Conservation (phyloP, 257 asterid genomes). For the Fraxinus anomala region DNA sequence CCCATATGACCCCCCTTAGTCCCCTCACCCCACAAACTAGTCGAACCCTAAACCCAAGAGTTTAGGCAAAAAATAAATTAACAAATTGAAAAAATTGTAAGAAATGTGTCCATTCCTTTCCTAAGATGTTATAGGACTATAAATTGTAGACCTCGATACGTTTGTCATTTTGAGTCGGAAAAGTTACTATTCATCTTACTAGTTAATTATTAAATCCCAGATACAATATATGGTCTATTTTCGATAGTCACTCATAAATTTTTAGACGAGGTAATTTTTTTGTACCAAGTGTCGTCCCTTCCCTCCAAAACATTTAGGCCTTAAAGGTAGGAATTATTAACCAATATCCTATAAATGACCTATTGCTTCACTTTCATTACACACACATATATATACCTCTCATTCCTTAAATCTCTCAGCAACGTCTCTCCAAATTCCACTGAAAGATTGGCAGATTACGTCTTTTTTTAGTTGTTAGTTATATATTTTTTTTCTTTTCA, state of each 20-base stretch:
- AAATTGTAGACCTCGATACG: no score
- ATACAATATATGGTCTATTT: no score
- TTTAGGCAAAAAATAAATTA: no score
- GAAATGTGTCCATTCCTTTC: no score
- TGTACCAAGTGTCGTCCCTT: not conserved
- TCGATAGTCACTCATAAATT: no score
- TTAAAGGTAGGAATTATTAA: constrained; percentile 23
- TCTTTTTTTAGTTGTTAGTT: not conserved
- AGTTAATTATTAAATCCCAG: no score
- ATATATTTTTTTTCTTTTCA: not conserved
- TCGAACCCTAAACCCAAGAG: not conserved
- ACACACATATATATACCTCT: not conserved
- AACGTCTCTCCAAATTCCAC: not conserved
- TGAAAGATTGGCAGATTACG: not conserved
- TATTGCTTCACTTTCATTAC: not conserved
- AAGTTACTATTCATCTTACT: no score
- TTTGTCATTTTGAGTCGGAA: no score
- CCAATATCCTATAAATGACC: constrained; percentile 5
- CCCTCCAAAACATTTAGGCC: constrained; percentile 38
- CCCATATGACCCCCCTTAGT: constrained; percentile 46
- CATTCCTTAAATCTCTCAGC: constrained; percentile 10
- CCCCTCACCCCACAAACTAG: not conserved
- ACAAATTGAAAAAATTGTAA: no score
- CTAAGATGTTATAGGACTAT: no score
- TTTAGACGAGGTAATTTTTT: not conserved